Evolutionary conservation across 352 stramenopile species (phyloP).

Genomic region (Globisporangium lucens): DNA sequence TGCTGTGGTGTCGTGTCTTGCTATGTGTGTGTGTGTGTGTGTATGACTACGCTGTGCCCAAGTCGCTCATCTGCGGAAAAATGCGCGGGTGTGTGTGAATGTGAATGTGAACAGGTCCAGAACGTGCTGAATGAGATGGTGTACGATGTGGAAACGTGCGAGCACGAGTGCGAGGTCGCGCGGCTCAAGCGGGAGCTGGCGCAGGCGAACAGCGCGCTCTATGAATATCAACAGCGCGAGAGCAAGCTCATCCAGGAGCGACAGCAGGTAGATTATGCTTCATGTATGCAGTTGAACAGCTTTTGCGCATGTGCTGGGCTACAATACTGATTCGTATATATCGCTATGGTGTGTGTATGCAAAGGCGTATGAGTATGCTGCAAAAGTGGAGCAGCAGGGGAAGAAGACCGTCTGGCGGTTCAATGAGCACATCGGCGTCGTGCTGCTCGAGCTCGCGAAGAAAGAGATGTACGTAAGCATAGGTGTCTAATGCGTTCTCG

Average conservation of each 20-base stretch:
- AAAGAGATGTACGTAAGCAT: constrained; percentile 53
- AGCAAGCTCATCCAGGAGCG: constrained; percentile 56
- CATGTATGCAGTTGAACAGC: not conserved
- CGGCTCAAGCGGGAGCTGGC: constrained; percentile 36
- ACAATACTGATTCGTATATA: not conserved
- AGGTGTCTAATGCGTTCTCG: not conserved
- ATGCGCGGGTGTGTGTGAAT: not conserved
- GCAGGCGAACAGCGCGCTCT: constrained; percentile 27
- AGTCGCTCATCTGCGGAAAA: not conserved
- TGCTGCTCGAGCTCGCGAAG: constrained; percentile 57
- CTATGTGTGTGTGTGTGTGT: not conserved
- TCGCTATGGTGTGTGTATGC: not conserved
- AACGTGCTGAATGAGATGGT: constrained; percentile 77
- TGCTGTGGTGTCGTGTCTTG: not conserved
- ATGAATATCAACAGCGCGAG: constrained; percentile 58
- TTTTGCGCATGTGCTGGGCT: too few relatives aligned
- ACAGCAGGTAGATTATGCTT: constrained; percentile 38
- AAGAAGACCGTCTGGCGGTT: constrained; percentile 37
- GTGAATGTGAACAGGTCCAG: constrained; percentile 38
- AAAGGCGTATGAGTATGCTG: constrained; percentile 55
- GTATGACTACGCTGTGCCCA: not conserved
- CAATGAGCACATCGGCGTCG: constrained; percentile 45
- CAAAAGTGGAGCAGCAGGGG: constrained; percentile 49
- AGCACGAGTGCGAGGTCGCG: constrained; percentile 49
- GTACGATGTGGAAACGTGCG: constrained; percentile 74